Percentiles rank a stretch among this genome's conserved stretches.
Conservation (phyloP, 768 basidiomycete species). For the Gautieria morchelliformis region DNA sequence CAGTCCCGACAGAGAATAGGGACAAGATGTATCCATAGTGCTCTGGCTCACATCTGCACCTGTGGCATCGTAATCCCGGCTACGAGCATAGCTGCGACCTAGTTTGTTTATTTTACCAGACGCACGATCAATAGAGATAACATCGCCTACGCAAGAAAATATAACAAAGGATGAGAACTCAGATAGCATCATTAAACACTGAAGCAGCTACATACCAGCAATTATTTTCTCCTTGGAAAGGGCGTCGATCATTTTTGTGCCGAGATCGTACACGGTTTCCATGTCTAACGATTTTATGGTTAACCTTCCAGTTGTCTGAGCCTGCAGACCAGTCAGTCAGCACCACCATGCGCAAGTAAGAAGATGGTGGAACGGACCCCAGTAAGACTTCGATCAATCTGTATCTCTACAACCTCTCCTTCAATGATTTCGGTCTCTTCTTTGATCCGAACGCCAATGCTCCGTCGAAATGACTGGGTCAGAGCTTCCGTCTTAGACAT, state of each 20-base stretch:
- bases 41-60: conserved; percentile 78
- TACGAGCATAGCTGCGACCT: conserved; percentile 92
- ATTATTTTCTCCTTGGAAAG: conserved; percentile 95
- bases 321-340: conserved; percentile 36
- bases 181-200: not conserved
- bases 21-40: not conserved
- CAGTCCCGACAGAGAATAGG: not conserved
- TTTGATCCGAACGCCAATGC: conserved; percentile 95
- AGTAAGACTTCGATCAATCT: conserved; percentile 93
- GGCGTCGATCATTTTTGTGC: conserved; percentile 98
- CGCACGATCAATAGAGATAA: conserved; percentile 95
- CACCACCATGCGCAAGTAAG: not conserved
- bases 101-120: conserved; percentile 95
- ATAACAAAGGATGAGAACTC: not conserved
- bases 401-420: conserved; percentile 97
- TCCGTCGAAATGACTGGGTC: conserved; percentile 90
- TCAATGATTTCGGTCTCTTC: conserved; percentile 97
- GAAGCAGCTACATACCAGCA: conserved; percentile 15
- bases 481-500: conserved; percentile 99
- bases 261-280: conserved; percentile 98
- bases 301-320: conserved; percentile 94
- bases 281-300: conserved; percentile 99
- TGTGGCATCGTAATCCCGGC: conserved; percentile 98
- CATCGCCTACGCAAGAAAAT: conserved; percentile 56
- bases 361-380: conserved; percentile 47